Percentiles rank a stretch among this genome's conserved stretches.
Conservation (phyloP, 306 rosid genomes). For the Prunus fruticosa region DNA sequence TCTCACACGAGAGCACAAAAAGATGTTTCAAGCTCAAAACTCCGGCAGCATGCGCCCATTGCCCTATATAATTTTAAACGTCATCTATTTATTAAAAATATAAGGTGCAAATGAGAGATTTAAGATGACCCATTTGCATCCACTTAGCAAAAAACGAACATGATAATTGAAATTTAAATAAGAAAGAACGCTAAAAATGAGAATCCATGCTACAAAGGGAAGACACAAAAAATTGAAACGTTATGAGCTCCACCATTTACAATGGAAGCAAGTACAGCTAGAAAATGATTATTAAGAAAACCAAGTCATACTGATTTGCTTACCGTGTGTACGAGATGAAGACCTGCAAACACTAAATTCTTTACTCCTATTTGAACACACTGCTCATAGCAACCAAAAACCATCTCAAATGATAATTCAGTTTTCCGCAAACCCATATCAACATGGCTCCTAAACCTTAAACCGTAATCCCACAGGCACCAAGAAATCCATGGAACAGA, state of each 20-base stretch:
- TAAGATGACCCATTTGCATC: neutral
- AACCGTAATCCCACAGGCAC: too few species aligned
- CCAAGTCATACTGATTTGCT: neutral
- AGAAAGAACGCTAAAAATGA: neutral
- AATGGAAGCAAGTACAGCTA: neutral
- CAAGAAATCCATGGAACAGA: too few species aligned
- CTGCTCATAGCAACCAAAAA: constrained; percentile 49
- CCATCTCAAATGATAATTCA: constrained; percentile 38
- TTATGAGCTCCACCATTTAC: neutral
- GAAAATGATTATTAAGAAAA: neutral
- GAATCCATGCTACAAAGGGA: neutral
- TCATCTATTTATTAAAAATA: too few species aligned
- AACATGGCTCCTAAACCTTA: constrained; percentile 26
- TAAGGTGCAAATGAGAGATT: neutral
- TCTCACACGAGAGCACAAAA: neutral
- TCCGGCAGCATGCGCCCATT: neutral
- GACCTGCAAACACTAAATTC: constrained; percentile 23
- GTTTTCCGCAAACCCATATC: constrained; percentile 19
- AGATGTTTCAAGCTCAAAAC: neutral
- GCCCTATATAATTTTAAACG: neutral
- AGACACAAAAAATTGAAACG: neutral
- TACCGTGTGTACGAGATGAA: constrained; percentile 52
- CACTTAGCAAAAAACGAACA: neutral
- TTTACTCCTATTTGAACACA: constrained; percentile 46
- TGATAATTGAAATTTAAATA: neutral